These are phyloP conservation scores for Sphaerulina musiva DNA, from an alignment of 2,329 filamentous ascomycete species.

Conservation along the genomic window DNA sequence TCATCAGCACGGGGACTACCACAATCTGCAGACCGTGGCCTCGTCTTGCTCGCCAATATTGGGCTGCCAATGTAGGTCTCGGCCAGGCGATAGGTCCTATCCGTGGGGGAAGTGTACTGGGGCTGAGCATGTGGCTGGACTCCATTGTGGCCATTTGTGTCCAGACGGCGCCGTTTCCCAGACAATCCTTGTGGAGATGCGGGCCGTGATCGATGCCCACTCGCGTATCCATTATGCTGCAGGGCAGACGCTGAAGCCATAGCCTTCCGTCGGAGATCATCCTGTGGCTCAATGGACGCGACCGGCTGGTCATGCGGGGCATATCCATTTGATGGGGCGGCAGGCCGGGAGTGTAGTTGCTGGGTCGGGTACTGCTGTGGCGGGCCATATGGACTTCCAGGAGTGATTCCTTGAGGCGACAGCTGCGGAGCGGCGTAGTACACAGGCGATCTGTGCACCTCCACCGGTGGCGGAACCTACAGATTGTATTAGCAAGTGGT, in stretches of 20 bases:
- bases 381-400: neutral
- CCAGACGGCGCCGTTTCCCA: constrained; percentile 12
- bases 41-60: neutral
- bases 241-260: constrained; percentile 11
- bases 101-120: neutral
- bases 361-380: neutral
- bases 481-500: neutral
- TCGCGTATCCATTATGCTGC: neutral
- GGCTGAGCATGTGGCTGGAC: neutral
- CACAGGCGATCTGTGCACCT: constrained; percentile 5
- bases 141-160: constrained; percentile 4
- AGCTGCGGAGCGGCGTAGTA: constrained; percentile 5
- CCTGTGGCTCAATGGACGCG: constrained; percentile 23
- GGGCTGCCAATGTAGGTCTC: neutral
- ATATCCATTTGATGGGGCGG: constrained; percentile 2
- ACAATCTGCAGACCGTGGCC: neutral
- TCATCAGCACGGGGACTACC: constrained; percentile 8
- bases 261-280: constrained; percentile 15
- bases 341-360: constrained; percentile 3
- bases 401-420: constrained; percentile 4
- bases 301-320: constrained; percentile 18
- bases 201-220: constrained; percentile 10
- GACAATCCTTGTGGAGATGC: constrained; percentile 10
- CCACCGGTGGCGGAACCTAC: constrained; percentile 6
- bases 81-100: neutral